Evolutionary conservation across 2,329 filamentous ascomycete genomes (phyloP), one percentile per base, ranked within the genome.

Genomic region (Zymoseptoria crescenta): DNA sequence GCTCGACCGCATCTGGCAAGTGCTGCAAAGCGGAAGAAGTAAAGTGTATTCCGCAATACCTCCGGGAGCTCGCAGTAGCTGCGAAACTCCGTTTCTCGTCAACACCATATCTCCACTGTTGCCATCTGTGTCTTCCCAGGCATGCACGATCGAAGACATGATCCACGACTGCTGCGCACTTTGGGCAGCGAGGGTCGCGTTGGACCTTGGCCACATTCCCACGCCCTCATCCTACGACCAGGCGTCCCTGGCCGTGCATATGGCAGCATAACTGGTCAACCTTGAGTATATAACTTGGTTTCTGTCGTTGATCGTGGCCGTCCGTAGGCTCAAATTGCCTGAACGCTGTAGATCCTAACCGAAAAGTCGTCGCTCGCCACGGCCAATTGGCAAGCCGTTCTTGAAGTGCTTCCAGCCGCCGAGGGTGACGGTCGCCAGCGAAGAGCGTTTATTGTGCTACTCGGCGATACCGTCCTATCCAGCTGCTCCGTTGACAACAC

Each of bases 341-440:
- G 16, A 10, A 66, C 58, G 49, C 60, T 60, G 56, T 60, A 73
- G 1, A 78, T 67, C 30, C 75, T 67, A 13, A 77, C 62, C 3
- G 73, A 75, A 4, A 64, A 70, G 65, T 78, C 76, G 55, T 77
- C 75, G 55, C 75, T 76, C 16, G 71, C 74, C 8, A 74, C 71
- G 4, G 74, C 74, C 57, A 77, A 65, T 51, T 30, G 35, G 8
- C 30, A 9, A 35, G 48, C 52, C 54, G 35, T 48, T 24, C 21
- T 24, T 35, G 28, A 52, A 16, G n/a, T 49, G 21, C 2, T n/a
- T n/a, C 19, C 28, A 45, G 48, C 55, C 29, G 9, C 16, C 50
- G 41, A 48, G 9, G 49, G 21, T 35, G 30, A 19, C 49, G 70
- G 70, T 50, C 70, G 57, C 71, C 71, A 73, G 35, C 63, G 58